Evolutionary conservation across 495 filamentous ascomycete species (phyloP).

Genomic region (Parathielavia appendiculata): DNA sequence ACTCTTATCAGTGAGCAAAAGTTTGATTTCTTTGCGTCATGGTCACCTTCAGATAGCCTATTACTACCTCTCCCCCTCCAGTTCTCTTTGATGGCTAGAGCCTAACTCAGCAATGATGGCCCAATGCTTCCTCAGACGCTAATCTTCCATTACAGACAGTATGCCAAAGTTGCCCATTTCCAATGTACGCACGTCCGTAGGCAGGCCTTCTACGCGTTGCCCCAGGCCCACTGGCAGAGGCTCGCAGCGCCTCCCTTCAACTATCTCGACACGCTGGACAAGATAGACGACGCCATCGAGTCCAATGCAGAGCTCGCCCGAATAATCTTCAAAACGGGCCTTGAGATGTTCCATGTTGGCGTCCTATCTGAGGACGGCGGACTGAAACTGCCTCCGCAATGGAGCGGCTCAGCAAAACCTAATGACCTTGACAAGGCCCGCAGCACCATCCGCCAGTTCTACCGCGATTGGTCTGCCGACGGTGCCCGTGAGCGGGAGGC

Average conservation of each 20-base stretch:
- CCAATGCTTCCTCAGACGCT: background rate
- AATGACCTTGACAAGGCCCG: conserved; percentile 82
- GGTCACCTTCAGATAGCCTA: background rate
- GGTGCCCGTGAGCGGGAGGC: conserved; percentile 66
- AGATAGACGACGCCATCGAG: conserved; percentile 84
- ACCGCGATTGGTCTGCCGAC: conserved; percentile 87
- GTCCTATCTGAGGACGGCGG: conserved; percentile 8
- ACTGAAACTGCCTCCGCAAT: conserved; percentile 42
- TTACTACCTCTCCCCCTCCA: background rate
- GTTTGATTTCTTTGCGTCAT: background rate
- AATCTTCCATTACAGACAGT: conserved; percentile 55
- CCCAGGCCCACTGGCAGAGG: conserved; percentile 71
- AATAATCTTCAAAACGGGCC: conserved; percentile 61
- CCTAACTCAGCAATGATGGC: background rate
- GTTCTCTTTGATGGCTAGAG: background rate
- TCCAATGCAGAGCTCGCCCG: conserved; percentile 77
- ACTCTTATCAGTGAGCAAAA: conserved; percentile 75
- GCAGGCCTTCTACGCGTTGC: conserved; percentile 87
- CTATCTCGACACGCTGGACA: conserved; percentile 66
- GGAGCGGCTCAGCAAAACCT: conserved; percentile 60
- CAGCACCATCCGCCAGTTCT: conserved; percentile 87
- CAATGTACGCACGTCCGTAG: conserved; percentile 85
- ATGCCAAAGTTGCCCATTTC: conserved; percentile 73
- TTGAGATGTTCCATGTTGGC: conserved; percentile 58
- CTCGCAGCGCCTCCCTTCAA: conserved; percentile 77